Conservation (phyloP, 1,284 basidiomycete genomes). For the Mycena sp. region DNA sequence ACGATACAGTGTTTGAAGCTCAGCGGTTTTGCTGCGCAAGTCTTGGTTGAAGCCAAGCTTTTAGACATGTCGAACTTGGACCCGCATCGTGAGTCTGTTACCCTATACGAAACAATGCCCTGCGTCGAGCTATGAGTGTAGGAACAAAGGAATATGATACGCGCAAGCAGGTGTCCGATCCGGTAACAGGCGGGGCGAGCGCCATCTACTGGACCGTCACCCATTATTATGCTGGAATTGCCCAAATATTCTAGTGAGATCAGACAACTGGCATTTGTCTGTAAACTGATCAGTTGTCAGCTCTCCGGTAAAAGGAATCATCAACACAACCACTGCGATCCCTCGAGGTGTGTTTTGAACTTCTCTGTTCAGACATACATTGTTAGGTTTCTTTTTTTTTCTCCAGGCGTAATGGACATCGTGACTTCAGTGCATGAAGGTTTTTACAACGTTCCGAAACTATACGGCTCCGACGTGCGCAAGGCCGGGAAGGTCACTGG, state of each 20-base stretch:
- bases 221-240: constrained; percentile 54
- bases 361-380: not conserved
- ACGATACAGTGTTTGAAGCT: constrained; percentile 56
- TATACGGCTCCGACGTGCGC: constrained; percentile 55
- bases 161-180: constrained; percentile 50
- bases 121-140: constrained; percentile 34
- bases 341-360: constrained; percentile 33
- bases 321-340: constrained; percentile 55
- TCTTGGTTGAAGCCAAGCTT: constrained; percentile 55
- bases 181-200: constrained; percentile 54
- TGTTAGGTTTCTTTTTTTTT: not conserved
- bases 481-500: constrained; percentile 50
- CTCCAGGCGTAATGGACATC: constrained; percentile 54
- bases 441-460: constrained; percentile 53
- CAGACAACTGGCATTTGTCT: not conserved
- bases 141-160: constrained; percentile 64
- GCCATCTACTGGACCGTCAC: constrained; percentile 62
- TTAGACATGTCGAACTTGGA: constrained; percentile 55
- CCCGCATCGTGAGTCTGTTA: constrained; percentile 52
- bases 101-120: not conserved
- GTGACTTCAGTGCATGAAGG: constrained; percentile 55
- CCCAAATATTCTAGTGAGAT: constrained; percentile 56
- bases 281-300: constrained; percentile 29
- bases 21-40: constrained; percentile 62
- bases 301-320: constrained; percentile 52